These are phyloP conservation scores for Stipa capillata DNA, from an alignment of 176 grass and related monocot genomes.

Conservation along the genomic window DNA sequence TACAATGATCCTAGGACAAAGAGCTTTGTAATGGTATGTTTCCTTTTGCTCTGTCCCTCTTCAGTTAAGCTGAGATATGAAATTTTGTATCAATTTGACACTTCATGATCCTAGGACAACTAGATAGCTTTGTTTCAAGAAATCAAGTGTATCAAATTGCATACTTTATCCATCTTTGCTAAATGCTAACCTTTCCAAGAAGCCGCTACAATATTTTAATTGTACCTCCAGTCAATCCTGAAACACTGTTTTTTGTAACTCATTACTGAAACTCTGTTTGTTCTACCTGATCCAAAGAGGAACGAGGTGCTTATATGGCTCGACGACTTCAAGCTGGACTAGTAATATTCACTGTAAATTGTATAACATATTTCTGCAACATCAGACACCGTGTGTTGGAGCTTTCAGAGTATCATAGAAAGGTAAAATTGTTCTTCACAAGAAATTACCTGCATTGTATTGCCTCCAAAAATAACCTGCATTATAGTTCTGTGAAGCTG, in stretches of 20 bases:
- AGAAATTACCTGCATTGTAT: background rate
- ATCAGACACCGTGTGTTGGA: constrained; percentile 1
- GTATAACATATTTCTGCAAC: background rate
- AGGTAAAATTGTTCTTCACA: constrained; percentile 24
- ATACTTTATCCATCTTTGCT: background rate
- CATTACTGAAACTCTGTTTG: background rate
- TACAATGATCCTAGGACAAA: constrained; percentile 81
- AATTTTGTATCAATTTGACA: background rate
- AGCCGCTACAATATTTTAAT: background rate
- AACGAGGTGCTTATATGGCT: constrained; percentile 79
- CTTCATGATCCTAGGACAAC: background rate
- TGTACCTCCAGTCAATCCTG: background rate
- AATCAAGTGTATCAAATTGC: background rate
- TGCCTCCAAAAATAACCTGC: background rate
- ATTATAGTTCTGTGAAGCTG: constrained; percentile 16
- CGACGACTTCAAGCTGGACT: constrained; percentile 47
- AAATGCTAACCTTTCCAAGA: background rate
- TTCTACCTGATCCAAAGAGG: constrained; percentile 41
- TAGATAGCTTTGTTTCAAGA: background rate
- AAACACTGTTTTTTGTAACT: background rate
- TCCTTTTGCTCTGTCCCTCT: background rate
- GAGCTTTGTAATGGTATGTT: constrained; percentile 70
- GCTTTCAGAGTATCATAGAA: constrained; percentile 10
- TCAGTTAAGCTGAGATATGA: background rate
- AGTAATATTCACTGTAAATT: constrained; percentile 1